Evolutionary conservation across 768 basidiomycete species (phyloP).

Genomic region (Amanita muscaria): DNA sequence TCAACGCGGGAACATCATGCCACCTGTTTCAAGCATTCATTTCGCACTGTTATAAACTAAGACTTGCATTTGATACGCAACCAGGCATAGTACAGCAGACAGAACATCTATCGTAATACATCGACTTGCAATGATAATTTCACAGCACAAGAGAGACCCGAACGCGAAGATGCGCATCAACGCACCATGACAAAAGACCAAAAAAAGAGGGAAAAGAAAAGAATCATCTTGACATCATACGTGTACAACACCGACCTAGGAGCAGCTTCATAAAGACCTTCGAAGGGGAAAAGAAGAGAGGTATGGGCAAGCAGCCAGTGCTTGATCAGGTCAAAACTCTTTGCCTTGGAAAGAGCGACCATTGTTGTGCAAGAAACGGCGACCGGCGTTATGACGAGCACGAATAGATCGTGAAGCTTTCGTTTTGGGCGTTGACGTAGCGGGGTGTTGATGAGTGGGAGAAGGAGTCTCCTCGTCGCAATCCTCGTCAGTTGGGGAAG

Average conservation of each 20-base stretch:
- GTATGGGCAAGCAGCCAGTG: background rate
- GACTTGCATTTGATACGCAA: background rate
- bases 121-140: too few species aligned
- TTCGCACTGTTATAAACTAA: background rate
- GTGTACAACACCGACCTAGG: too few species aligned
- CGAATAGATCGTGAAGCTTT: background rate
- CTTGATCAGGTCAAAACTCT: background rate
- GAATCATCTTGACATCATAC: too few species aligned
- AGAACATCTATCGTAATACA: too few species aligned
- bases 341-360: slow-evolving; percentile 3
- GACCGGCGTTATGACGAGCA: background rate
- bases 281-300: background rate
- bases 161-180: background rate
- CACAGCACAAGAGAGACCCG: too few species aligned
- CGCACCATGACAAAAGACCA: too few species aligned
- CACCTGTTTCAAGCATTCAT: too few species aligned
- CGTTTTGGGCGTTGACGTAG: background rate
- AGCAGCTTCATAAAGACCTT: too few species aligned
- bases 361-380: slow-evolving; percentile 1
- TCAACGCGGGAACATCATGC: too few species aligned
- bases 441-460: background rate
- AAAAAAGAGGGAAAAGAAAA: too few species aligned
- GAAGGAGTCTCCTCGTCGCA: background rate
- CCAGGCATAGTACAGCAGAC: background rate
- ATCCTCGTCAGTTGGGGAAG: background rate